A percentile compares a stretch with the other conserved stretches of the same genome.
Evolutionary conservation across 2,329 filamentous ascomycete genomes (phyloP).

Genomic region (Penicillium corylophilum): DNA sequence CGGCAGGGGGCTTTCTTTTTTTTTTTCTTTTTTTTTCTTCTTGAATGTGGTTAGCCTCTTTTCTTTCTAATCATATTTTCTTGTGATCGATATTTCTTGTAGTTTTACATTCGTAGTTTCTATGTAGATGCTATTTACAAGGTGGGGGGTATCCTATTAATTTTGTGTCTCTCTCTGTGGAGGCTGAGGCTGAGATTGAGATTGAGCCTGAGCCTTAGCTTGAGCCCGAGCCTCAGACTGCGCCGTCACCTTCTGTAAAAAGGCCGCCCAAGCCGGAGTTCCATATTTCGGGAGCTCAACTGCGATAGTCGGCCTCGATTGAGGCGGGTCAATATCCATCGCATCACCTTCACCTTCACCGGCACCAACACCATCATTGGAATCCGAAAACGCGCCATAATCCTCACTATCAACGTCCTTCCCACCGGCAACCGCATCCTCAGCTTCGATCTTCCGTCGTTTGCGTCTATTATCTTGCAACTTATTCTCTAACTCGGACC

Average conservation of each 20-base stretch:
- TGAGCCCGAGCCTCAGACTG: neutral
- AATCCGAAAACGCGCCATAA: neutral
- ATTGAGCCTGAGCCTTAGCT: too few species aligned
- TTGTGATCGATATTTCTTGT: constrained; percentile 15
- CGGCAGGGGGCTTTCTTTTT: neutral
- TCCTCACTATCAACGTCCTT: neutral
- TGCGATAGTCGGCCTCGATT: neutral
- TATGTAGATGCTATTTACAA: neutral
- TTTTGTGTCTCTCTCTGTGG: too few species aligned
- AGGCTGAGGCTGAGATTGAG: neutral
- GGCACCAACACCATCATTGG: neutral
- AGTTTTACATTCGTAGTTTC: neutral
- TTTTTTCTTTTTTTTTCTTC: constrained; percentile 11
- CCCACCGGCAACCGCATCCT: neutral
- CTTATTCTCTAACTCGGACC: constrained; percentile 29
- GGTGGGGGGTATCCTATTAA: neutral
- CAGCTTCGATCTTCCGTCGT: constrained; percentile 23
- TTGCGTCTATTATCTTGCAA: constrained; percentile 33
- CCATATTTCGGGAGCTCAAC: constrained; percentile 2
- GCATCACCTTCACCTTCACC: constrained; percentile 6
- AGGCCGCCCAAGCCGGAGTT: constrained; percentile 1
- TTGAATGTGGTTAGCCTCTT: constrained; percentile 22
- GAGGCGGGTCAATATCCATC: constrained; percentile 1
- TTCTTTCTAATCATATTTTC: constrained; percentile 21
- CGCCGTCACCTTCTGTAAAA: neutral